phyloP scores from a whole-genome alignment of 768 basidiomycete genomes.

The Boletus tylopilopsis region DNA sequence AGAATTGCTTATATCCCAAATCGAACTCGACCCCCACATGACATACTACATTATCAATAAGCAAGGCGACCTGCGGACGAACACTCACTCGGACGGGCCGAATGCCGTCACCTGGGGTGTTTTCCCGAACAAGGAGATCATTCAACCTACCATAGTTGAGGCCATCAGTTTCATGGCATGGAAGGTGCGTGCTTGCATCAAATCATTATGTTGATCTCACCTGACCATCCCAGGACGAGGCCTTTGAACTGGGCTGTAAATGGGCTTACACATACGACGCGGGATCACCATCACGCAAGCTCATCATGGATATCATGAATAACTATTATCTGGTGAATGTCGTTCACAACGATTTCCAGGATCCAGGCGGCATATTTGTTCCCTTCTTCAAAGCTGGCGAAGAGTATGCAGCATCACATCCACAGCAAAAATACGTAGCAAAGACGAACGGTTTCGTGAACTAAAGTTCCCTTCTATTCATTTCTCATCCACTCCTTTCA shows the following conservation, averaged over 20 bases:
- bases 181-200: constrained; percentile 56
- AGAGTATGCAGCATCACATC: constrained; percentile 45
- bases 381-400: constrained; percentile 80
- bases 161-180: constrained; percentile 98
- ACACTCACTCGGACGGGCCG: constrained; percentile 91
- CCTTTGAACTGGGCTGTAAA: constrained; percentile 86
- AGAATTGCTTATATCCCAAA: constrained; percentile 66
- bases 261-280: constrained; percentile 88
- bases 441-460: constrained; percentile 38
- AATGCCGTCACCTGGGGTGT: constrained; percentile 99
- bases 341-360: constrained; percentile 94
- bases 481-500: neutral
- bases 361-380: constrained; percentile 76
- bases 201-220: neutral
- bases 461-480: constrained; percentile 5
- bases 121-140: constrained; percentile 94
- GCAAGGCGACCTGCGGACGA: constrained; percentile 90
- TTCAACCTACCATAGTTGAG: constrained; percentile 96
- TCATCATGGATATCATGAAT: constrained; percentile 79
- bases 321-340: constrained; percentile 86
- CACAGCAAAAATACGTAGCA: constrained; percentile 28
- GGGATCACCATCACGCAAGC: constrained; percentile 66
- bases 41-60: constrained; percentile 99
- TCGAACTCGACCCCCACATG: constrained; percentile 83
- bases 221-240: constrained; percentile 66